Base-by-base conservation (phyloP, 2,329 filamentous ascomycete species). In the Colletotrichum brevisporum region DNA sequence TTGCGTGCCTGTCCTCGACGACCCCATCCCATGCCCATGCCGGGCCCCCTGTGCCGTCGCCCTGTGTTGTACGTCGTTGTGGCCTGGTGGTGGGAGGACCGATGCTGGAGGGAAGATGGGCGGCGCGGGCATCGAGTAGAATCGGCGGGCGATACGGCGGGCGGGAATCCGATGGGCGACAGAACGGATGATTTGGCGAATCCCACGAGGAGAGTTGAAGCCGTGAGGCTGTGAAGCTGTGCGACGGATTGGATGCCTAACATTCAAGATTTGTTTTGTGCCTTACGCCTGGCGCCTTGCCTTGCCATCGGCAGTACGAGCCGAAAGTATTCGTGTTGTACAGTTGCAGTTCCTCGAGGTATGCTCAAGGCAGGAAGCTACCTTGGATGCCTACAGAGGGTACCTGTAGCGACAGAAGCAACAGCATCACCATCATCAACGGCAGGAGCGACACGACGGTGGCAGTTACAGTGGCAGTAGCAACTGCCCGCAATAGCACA, bases 101-200 rank as follows among this genome's bases (percentile, higher is more conserved):
- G 48, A 68, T 24, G 56, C 27, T 24, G 43, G 55, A 39, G 50
- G 26, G 9, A 54, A 59, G 6, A 63, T 47, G 58, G 53, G 15
- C 24, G 27, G 48, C 39, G 56, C 43, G 41, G 52, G 15, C 50
- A 61, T 61, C 51, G 62, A 69, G 15, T 50, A 27, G 45, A 60
- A 66, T 61, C 55, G 67, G 43, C 21, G 43, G 31, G 12, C 24
- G 39, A 36, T 52, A 24, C 8, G 48, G 27, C 47, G 10, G 18
- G n/a, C 26, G 31, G 18, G 15, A 43, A 26, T 13, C 39, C 24
- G 62, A 47, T 54, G 57, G 41, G 26, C 24, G 18, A 45, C 27
- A 47, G 47, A 52, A 31, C 31, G 36, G 50, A 12, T 53, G 59
- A 62, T 36, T 54, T 54, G 48, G 39, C 6, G 50, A 62, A 31